These are phyloP conservation scores for Candida corydali DNA, from an alignment of 805 yeast genomes.

Conservation along the genomic window DNA sequence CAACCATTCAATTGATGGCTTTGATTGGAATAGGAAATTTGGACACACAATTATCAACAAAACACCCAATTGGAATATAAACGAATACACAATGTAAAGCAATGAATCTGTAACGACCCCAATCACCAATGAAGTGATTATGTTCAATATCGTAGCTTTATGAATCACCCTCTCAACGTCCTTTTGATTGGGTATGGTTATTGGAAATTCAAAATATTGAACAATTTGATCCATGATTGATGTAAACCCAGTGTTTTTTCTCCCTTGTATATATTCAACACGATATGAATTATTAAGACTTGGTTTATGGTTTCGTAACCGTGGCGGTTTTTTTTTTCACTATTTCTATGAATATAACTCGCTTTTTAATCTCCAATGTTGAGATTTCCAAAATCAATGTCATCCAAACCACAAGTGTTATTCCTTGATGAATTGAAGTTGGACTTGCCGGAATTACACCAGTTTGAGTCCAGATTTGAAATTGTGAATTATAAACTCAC, in stretches of 20 bases:
- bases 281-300: no score
- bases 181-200: constrained; percentile 12
- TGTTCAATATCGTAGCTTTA: constrained; percentile 4
- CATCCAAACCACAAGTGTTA: constrained; percentile 38
- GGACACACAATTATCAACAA: constrained; percentile 9
- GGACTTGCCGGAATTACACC: constrained; percentile 41
- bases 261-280: no score
- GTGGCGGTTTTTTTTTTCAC: no score
- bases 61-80: constrained; percentile 8
- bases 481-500: constrained; percentile 37
- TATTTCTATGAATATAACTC: no score
- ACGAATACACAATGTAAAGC: constrained; percentile 3
- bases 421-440: constrained; percentile 50
- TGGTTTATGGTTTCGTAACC: no score
- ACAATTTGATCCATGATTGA: constrained; percentile 5
- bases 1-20: constrained; percentile 10
- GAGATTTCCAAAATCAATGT: constrained; percentile 9
- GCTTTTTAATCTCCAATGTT: no score
- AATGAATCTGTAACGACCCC: constrained; percentile 8
- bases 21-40: constrained; percentile 9
- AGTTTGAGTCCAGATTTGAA: constrained; percentile 36
- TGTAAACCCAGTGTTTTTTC: no score
- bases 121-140: constrained; percentile 5
- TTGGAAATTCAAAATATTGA: constrained; percentile 11
- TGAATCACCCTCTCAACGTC: constrained; percentile 7